Percentiles rank a stretch among this genome's conserved stretches.
Conservation (phyloP, 1,139 yeast genomes). For the Taphrina communis region DNA sequence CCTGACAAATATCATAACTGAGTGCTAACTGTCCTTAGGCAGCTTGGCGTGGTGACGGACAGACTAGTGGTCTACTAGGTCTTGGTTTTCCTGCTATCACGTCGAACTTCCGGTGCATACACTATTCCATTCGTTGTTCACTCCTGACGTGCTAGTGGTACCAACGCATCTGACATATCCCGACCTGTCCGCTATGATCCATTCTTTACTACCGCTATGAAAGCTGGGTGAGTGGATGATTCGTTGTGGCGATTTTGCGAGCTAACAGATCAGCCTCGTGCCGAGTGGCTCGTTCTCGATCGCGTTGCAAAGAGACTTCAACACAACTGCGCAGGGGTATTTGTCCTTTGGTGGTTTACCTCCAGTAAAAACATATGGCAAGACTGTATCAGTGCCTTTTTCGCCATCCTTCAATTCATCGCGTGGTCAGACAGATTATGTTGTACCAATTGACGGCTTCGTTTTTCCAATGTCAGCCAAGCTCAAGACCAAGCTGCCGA, state of each 20-base stretch:
- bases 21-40: not conserved
- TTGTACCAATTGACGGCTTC: constrained; percentile 21
- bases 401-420: not conserved
- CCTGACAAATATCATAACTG: not conserved
- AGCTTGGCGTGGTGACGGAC: constrained; percentile 25
- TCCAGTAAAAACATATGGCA: constrained; percentile 22
- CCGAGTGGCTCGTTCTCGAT: constrained; percentile 13
- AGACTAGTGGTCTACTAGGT: constrained; percentile 33
- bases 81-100: constrained; percentile 23
- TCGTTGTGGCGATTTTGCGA: not conserved
- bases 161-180: not conserved
- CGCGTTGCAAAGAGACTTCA: constrained; percentile 10
- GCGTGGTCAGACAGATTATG: constrained; percentile 18
- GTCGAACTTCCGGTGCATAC: constrained; percentile 13
- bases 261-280: not conserved
- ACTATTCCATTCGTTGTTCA: not conserved
- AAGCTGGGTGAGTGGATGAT: constrained; percentile 1
- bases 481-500: not conserved
- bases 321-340: constrained; percentile 5
- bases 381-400: not conserved
- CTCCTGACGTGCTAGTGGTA: constrained; percentile 1
- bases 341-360: constrained; percentile 23
- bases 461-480: constrained; percentile 14
- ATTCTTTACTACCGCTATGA: constrained; percentile 16
- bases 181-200: constrained; percentile 15